Evolutionary conservation across 306 rosid species (phyloP).

Genomic region (Trichosanthes truncata): DNA sequence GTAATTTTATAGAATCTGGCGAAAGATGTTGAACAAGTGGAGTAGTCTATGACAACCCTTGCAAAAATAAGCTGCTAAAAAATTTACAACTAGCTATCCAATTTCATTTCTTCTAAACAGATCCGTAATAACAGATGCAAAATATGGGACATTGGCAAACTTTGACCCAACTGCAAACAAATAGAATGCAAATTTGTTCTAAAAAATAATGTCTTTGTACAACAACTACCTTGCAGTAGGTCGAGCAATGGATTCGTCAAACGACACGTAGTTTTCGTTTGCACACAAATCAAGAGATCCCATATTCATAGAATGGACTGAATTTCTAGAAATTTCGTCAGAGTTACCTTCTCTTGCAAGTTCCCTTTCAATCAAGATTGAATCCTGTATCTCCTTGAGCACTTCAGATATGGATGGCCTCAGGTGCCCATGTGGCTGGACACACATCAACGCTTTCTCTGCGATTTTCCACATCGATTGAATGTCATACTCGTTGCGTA

Average conservation of each 20-base stretch:
- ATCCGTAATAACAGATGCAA: background rate
- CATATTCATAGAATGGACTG: conserved; percentile 56
- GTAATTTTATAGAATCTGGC: background rate
- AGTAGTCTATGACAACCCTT: background rate
- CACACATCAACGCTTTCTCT: conserved; percentile 96
- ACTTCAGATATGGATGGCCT: conserved; percentile 92
- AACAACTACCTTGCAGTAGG: conserved; percentile 57
- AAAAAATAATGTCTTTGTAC: background rate
- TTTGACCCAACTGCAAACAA: too few relatives aligned
- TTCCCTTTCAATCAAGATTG: conserved; percentile 66
- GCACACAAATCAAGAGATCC: conserved; percentile 60
- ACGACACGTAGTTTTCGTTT: conserved; percentile 50
- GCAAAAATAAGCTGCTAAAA: background rate
- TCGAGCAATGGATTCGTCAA: conserved; percentile 66
- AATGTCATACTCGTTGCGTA: conserved; percentile 52
- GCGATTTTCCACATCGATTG: conserved; percentile 99
- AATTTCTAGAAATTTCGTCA: conserved; percentile 50
- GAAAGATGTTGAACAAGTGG: background rate
- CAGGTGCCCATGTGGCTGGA: conserved; percentile 77
- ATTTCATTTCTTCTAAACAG: background rate
- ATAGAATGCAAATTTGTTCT: background rate
- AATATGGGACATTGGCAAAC: too few relatives aligned
- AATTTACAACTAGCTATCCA: background rate
- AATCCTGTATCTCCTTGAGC: conserved; percentile 93
- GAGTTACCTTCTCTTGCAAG: conserved; percentile 57